phyloP scores from a whole-genome alignment of 768 basidiomycete genomes.

The Cyathus striatus region DNA sequence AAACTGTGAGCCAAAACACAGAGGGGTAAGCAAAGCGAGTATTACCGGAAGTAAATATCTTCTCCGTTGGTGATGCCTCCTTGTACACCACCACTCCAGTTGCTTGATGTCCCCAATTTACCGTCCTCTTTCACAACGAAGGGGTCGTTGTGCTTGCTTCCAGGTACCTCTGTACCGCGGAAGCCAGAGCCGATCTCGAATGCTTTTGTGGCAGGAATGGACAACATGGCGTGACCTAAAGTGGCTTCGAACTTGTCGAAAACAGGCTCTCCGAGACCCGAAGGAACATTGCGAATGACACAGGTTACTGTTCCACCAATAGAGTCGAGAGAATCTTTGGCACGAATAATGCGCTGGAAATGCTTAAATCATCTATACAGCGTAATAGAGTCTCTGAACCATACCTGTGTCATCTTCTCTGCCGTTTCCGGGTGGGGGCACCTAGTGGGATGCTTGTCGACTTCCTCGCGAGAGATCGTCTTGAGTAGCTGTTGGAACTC shows the following conservation, averaged over 20 bases:
- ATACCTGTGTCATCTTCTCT: slow-evolving; percentile 84
- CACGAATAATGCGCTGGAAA: slow-evolving; percentile 84
- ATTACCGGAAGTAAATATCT: slow-evolving; percentile 91
- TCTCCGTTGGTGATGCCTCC: slow-evolving; percentile 98
- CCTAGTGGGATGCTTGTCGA: slow-evolving; percentile 82
- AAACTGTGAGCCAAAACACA: too few species aligned
- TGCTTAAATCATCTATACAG: not conserved
- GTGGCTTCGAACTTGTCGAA: slow-evolving; percentile 98
- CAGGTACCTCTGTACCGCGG: slow-evolving; percentile 89
- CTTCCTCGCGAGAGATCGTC: slow-evolving; percentile 78
- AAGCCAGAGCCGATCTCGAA: slow-evolving; percentile 99
- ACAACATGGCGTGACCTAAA: slow-evolving; percentile 96
- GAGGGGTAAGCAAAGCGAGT: too few species aligned
- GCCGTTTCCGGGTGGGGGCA: slow-evolving; percentile 91
- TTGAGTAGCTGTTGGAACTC: slow-evolving; percentile 80
- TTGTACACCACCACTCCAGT: slow-evolving; percentile 97
- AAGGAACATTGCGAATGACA: slow-evolving; percentile 85
- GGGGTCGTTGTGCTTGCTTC: slow-evolving; percentile 89
- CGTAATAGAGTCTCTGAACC: slow-evolving; percentile 3
- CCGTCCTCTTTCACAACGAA: slow-evolving; percentile 68
- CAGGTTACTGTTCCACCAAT: slow-evolving; percentile 99
- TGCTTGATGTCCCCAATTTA: slow-evolving; percentile 76
- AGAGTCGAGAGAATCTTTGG: slow-evolving; percentile 87
- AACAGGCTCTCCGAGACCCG: slow-evolving; percentile 93
- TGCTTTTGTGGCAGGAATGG: slow-evolving; percentile 96